A percentile compares a stretch with the other conserved stretches of the same genome.
Evolutionary conservation across 1,284 basidiomycete species (phyloP).

Genomic region (Schizophyllum amplum): DNA sequence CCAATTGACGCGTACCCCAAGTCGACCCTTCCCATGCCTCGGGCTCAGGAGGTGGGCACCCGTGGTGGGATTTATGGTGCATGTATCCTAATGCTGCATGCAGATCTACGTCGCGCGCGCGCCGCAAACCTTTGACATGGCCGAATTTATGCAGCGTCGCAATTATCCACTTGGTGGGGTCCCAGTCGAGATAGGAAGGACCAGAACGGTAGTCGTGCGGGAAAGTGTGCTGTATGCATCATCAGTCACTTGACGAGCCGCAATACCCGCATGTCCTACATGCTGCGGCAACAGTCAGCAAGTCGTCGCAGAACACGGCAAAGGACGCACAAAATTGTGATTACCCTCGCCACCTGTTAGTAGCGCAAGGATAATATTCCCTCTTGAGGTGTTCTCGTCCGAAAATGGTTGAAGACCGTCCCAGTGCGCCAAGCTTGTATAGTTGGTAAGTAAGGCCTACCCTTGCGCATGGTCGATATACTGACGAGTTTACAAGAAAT

Average conservation of each 20-base stretch:
- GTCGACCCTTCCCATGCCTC: constrained; percentile 28
- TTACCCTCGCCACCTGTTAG: constrained; percentile 74
- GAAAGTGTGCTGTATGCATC: constrained; percentile 55
- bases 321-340: constrained; percentile 61
- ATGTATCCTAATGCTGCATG: constrained; percentile 48
- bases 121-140: constrained; percentile 40
- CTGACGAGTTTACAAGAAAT: constrained; percentile 72
- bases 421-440: constrained; percentile 62
- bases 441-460: constrained; percentile 1
- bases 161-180: constrained; percentile 79
- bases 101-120: constrained; percentile 54
- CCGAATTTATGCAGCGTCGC: constrained; percentile 46
- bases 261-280: constrained; percentile 22
- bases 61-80: constrained; percentile 33
- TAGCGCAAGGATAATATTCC: constrained; percentile 61
- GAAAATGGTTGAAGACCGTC: constrained; percentile 72
- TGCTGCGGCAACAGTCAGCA: too few relatives aligned
- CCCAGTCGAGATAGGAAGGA: constrained; percentile 58
- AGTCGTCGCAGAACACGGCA: neutral
- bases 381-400: constrained; percentile 70
- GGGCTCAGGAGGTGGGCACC: constrained; percentile 14
- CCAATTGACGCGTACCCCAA: constrained; percentile 33
- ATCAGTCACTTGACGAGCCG: too few relatives aligned
- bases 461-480: constrained; percentile 5
- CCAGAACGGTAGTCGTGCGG: constrained; percentile 70